phyloP scores from a whole-genome alignment of 148 eudicot species.

The Heliosperma pusillum region DNA sequence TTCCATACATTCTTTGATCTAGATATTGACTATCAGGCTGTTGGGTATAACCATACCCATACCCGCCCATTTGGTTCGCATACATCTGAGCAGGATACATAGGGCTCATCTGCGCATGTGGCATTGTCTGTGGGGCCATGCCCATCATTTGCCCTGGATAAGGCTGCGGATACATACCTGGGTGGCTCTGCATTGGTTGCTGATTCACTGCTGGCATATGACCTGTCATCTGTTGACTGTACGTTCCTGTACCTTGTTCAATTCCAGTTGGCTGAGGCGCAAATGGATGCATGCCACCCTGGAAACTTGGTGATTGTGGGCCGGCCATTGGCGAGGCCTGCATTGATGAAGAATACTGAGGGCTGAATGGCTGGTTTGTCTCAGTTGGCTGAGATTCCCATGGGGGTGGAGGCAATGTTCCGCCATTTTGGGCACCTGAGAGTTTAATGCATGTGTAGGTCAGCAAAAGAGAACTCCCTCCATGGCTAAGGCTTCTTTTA shows the following conservation, averaged over 20 bases:
- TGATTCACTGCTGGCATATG: conserved; percentile 37
- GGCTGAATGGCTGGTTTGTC: conserved; percentile 32
- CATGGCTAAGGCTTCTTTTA: background rate
- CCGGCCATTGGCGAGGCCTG: no score
- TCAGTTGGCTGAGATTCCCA: conserved; percentile 79
- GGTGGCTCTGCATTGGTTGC: conserved; percentile 49
- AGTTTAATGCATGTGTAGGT: conserved; percentile 7
- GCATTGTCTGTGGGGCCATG: conserved; percentile 66
- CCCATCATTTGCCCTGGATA: conserved; percentile 40
- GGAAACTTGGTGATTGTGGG: conserved; percentile 40
- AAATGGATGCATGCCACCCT: conserved; percentile 43
- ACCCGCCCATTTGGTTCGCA: conserved; percentile 65
- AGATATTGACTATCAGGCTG: conserved; percentile 59
- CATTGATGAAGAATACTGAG: conserved; percentile 39
- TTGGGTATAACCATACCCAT: conserved; percentile 56
- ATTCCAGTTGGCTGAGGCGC: conserved; percentile 45
- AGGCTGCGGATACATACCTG: no score
- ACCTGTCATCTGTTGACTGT: conserved; percentile 43
- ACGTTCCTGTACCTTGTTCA: conserved; percentile 46
- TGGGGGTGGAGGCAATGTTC: conserved; percentile 83
- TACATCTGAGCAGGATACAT: conserved; percentile 77
- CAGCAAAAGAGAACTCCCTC: background rate
- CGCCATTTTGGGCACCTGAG: conserved; percentile 55
- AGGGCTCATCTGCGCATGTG: conserved; percentile 62
- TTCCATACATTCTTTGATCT: conserved; percentile 64